Percentiles rank a stretch among this genome's conserved stretches.
phyloP scores from a whole-genome alignment of 257 asterid species.

The Solanum chaucha region DNA sequence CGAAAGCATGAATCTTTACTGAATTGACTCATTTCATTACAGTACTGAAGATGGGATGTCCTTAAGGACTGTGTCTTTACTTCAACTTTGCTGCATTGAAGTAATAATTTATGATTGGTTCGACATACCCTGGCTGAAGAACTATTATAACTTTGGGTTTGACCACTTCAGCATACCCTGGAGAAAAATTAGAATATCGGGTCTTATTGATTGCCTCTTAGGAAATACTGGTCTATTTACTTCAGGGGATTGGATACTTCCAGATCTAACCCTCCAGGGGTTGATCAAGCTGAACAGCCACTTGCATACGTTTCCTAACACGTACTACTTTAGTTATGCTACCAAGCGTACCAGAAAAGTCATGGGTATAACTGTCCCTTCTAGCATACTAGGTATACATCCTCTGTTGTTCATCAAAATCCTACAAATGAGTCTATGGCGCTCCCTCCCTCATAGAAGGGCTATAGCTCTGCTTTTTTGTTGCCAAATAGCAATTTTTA shows the following conservation, averaged over 20 bases:
- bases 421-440: slow-evolving; percentile 80
- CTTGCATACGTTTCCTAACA: slow-evolving; percentile 56
- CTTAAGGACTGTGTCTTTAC: slow-evolving; percentile 61
- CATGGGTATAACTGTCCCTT: slow-evolving; percentile 64
- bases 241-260: slow-evolving; percentile 89
- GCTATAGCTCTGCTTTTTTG: slow-evolving; percentile 15
- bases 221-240: slow-evolving; percentile 88
- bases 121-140: slow-evolving; percentile 68
- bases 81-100: slow-evolving; percentile 78
- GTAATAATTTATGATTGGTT: slow-evolving; percentile 51
- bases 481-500: neutral
- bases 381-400: slow-evolving; percentile 70
- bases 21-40: neutral
- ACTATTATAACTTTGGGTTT: slow-evolving; percentile 80
- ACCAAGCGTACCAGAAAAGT: slow-evolving; percentile 59
- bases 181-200: slow-evolving; percentile 61
- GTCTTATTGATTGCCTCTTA: slow-evolving; percentile 62
- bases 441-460: slow-evolving; percentile 65
- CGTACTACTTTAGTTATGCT: slow-evolving; percentile 88
- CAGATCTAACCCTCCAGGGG: slow-evolving; percentile 81
- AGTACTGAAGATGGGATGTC: slow-evolving; percentile 86
- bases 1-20: neutral
- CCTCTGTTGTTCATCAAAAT: slow-evolving; percentile 70
- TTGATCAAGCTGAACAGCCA: slow-evolving; percentile 50
- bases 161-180: slow-evolving; percentile 87